Evolutionary conservation across 768 basidiomycete species (phyloP).

Genomic region (Thelephora ganbajun): DNA sequence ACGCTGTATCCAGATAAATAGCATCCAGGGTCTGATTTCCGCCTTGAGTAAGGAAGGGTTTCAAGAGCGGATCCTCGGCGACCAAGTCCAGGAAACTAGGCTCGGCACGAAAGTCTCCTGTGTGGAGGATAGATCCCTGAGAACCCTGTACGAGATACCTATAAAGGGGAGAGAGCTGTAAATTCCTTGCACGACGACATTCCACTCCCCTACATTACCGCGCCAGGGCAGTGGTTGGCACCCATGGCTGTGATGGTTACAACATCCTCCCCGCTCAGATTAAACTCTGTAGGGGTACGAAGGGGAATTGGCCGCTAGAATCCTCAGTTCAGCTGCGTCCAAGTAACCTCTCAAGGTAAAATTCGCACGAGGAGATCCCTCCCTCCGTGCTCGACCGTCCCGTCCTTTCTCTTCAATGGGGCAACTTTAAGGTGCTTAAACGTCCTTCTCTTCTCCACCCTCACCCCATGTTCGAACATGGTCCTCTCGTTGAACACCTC

Average conservation of each 20-base stretch:
- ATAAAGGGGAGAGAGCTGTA: not conserved
- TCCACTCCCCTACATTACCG: conserved; percentile 57
- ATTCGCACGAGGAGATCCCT: conserved; percentile 54
- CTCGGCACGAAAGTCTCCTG: conserved; percentile 88
- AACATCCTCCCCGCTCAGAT: conserved; percentile 37
- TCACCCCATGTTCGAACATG: conserved; percentile 34
- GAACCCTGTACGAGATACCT: conserved; percentile 79
- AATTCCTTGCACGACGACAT: not conserved
- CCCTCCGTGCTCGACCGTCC: conserved; percentile 35
- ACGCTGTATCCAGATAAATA: conserved; percentile 13
- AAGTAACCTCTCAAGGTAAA: not conserved
- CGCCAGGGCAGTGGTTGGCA: conserved; percentile 92
- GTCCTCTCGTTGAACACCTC: conserved; percentile 58
- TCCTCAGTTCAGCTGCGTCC: not conserved
- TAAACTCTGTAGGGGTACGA: conserved; percentile 48
- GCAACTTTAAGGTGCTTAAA: conserved; percentile 56
- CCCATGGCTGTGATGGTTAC: conserved; percentile 74
- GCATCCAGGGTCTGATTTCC: conserved; percentile 10
- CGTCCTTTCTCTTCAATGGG: conserved; percentile 31
- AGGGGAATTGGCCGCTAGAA: conserved; percentile 41
- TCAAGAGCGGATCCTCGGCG: conserved; percentile 53
- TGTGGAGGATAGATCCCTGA: conserved; percentile 68
- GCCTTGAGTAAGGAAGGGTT: conserved; percentile 44
- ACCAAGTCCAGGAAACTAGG: conserved; percentile 62
- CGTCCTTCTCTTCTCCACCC: conserved; percentile 39